These are phyloP conservation scores for Phytopythium litorale DNA, from an alignment of 352 stramenopile genomes.

Conservation along the genomic window DNA sequence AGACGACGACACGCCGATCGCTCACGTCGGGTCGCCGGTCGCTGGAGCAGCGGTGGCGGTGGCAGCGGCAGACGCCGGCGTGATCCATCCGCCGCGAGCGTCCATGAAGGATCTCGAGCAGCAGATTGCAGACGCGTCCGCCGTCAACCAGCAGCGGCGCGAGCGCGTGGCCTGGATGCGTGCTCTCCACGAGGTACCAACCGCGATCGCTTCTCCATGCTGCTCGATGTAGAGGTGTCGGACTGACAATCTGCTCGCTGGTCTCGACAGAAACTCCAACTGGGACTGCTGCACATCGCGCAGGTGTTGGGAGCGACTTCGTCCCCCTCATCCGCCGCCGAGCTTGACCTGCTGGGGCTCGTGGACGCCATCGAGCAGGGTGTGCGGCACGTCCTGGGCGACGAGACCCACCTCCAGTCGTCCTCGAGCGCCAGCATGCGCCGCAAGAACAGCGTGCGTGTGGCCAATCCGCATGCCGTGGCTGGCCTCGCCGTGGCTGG, in stretches of 20 bases:
- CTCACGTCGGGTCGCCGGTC: slow-evolving; percentile 4
- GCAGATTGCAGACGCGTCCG: slow-evolving; percentile 42
- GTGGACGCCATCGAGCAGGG: slow-evolving; percentile 73
- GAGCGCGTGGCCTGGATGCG: slow-evolving; percentile 54
- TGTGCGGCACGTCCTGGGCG: slow-evolving; percentile 68
- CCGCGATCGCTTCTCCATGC: not conserved
- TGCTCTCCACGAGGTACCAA: slow-evolving; percentile 47
- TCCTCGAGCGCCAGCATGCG: slow-evolving; percentile 42
- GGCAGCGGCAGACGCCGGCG: slow-evolving; percentile 9
- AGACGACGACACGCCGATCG: slow-evolving; percentile 13
- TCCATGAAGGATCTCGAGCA: slow-evolving; percentile 62
- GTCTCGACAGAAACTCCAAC: slow-evolving; percentile 44
- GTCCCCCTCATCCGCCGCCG: slow-evolving; percentile 12
- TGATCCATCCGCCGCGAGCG: not conserved
- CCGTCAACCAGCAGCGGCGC: slow-evolving; percentile 64
- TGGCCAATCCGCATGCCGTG: slow-evolving; percentile 8
- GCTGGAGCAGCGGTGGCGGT: not conserved
- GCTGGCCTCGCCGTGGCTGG: not conserved
- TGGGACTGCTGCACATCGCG: slow-evolving; percentile 74
- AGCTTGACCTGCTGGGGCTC: slow-evolving; percentile 59
- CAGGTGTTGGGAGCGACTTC: slow-evolving; percentile 58
- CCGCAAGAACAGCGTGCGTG: slow-evolving; percentile 72
- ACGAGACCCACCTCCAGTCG: slow-evolving; percentile 63
- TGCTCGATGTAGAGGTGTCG: not conserved
- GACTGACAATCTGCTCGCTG: not conserved